Evolutionary conservation across 2,329 filamentous ascomycete species (phyloP), one percentile per base, ranked within the genome.

Genomic region (Thielaviopsis cerberus): DNA sequence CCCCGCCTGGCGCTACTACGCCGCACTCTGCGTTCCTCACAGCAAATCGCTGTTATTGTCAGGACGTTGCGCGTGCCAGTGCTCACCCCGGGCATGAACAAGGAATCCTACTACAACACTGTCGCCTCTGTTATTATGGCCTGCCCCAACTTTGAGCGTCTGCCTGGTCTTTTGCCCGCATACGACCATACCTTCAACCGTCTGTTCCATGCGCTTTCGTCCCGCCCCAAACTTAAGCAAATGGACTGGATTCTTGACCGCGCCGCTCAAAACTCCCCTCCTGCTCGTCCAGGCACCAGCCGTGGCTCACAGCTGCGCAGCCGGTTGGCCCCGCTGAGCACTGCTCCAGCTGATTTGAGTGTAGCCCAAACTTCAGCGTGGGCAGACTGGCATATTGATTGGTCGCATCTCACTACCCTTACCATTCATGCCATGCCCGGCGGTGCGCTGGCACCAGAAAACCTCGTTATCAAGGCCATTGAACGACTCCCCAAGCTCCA

Each of bases 121-220:
- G 72, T 82, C 1, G 79, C 80, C 0, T 76, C 80, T 4, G 67
- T 84, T 24, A 71, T 84, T 59, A 81, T 82, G 79, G 76, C 78
- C 0, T 84, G 80, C 59, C 81, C 81, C 1, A 83, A 83, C 62
- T 69, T 85, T 11, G 80, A 84, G 67, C 72, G 73, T 54, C 68
- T 84, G 6, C 68, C 73, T 11, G 80, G 80, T 0, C 76, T 77
- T 45, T 72, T 77, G 57, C 72, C 75, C 1, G 66, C 68, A 3
- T 81, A 82, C 64, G 71, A 76, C 57, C 77, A 81, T 66, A 71
- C 73, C 1, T 81, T 78, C 63, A 76, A 72, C 65, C 74, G 75
- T 53, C 69, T 81, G 10, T 75, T 79, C 59, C 76, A 84, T 61
- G 80, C 81, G 0, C 65, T 85, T 20, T 78, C 79, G 6, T 80